Percentiles rank a stretch among this genome's conserved stretches.
Evolutionary conservation across 2,329 filamentous ascomycete species (phyloP).

Genomic region (Cordyceps tenuipes): DNA sequence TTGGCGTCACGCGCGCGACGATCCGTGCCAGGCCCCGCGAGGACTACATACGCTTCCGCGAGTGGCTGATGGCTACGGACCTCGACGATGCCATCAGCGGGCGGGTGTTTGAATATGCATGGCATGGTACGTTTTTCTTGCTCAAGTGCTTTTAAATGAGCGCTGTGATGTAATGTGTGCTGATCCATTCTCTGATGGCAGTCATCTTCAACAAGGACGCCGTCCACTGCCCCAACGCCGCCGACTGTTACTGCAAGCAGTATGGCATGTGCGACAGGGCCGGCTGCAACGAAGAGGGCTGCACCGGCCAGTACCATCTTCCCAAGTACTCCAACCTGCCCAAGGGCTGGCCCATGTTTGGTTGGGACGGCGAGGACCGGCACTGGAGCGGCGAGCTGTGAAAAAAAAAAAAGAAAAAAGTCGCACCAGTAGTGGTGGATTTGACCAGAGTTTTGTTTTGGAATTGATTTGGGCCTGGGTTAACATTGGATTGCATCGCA

Average conservation of each 20-base stretch:
- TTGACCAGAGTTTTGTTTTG: background rate
- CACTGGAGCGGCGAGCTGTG: conserved; percentile 14
- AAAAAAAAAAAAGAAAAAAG: no score
- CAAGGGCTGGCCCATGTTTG: conserved; percentile 51
- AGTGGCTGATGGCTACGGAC: conserved; percentile 52
- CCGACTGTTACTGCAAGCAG: conserved; percentile 58
- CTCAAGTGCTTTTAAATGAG: background rate
- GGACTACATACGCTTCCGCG: conserved; percentile 48
- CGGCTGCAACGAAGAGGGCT: conserved; percentile 36
- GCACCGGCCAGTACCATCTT: conserved; percentile 49
- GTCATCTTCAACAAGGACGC: conserved; percentile 50
- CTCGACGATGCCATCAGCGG: conserved; percentile 48
- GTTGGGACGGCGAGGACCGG: conserved; percentile 36
- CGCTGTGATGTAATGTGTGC: background rate
- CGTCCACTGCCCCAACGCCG: conserved; percentile 52
- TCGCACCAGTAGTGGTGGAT: background rate
- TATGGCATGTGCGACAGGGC: conserved; percentile 49
- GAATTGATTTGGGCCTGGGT: background rate
- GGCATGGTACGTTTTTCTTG: conserved; percentile 43
- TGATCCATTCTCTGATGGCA: conserved; percentile 17
- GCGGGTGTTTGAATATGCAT: conserved; percentile 55
- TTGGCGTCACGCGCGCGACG: conserved; percentile 48
- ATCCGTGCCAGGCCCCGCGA: conserved; percentile 38
- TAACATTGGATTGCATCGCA: background rate
- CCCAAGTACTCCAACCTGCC: conserved; percentile 51